Percentiles rank a stretch among this genome's conserved stretches.
phyloP scores from a whole-genome alignment of 2,329 filamentous ascomycete genomes.

The Paecilomyces sp. region DNA sequence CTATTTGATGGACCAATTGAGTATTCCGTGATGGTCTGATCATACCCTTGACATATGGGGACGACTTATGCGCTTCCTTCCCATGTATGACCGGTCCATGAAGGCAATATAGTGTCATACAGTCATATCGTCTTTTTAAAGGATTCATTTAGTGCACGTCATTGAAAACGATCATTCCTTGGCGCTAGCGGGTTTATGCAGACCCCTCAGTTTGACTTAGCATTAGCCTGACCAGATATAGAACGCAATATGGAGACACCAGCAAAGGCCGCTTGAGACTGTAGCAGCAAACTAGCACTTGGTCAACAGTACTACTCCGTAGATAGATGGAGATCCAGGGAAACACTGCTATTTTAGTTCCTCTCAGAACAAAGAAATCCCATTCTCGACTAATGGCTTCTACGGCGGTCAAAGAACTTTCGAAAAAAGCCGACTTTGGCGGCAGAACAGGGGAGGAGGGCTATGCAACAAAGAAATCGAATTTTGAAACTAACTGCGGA shows the following conservation, averaged over 20 bases:
- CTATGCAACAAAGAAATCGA: not conserved
- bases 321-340: not conserved
- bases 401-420: not conserved
- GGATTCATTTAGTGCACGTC: not conserved
- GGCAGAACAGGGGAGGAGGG: not conserved
- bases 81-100: not conserved
- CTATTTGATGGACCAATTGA: too few relatives aligned
- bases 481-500: not conserved
- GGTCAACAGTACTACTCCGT: not conserved
- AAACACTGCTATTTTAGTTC: not conserved
- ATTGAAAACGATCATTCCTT: too few relatives aligned
- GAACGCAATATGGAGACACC: too few relatives aligned
- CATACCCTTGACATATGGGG: too few relatives aligned
- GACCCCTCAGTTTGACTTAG: too few relatives aligned
- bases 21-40: too few relatives aligned
- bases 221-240: too few relatives aligned
- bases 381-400: not conserved
- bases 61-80: not conserved
- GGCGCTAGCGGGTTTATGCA: too few relatives aligned
- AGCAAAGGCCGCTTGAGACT: too few relatives aligned
- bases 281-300: not conserved
- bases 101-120: not conserved
- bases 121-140: not conserved
- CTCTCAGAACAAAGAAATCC: not conserved
- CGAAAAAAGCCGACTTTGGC: not conserved